Evolutionary conservation across 2,329 filamentous ascomycete species (phyloP), one percentile per base, ranked within the genome.

Genomic region (Raffaelea albimanens): DNA sequence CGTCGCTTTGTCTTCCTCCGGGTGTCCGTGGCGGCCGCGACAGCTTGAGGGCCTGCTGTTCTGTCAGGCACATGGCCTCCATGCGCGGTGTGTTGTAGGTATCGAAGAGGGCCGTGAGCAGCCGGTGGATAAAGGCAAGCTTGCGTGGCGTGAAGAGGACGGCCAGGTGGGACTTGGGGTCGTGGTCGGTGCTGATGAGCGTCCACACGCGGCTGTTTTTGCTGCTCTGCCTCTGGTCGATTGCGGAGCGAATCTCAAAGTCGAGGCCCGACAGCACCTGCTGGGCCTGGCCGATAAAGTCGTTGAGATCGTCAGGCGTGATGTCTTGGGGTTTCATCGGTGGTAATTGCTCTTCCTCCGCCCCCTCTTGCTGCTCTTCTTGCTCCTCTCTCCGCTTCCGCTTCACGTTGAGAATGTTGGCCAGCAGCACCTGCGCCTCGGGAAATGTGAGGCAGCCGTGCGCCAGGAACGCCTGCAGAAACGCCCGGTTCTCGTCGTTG

Each of bases 71-170:
- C 77, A 96, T 83, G 22, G 88, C 77, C 65, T 98, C 91, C 58
- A 82, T 79, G n/a, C 80, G 73, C 9, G 72, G 74, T 0, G 82
- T 87, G 60, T 97, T 97, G 68, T 88, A 82, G 19, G 79, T 84
- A 53, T 94, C 87, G 61, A 97, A 98, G 78, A 98, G 95, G 56
- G 78, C 81, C 62, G 96, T 90, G 1, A 98, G 76, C 3, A 96
- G 63, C 9, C 93, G 76, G 65, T 94, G 93, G 47, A 97, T 78
- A 61, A 88, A 98, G 0, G 85, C 80, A 29, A 97, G 86, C 67
- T 97, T 90, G 55, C 95, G 89, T 0, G 87, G 70, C 8, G 74
- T 77, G 60, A 85, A 86, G 0, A 78, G 80, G 0, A 93, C 97
- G 2, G 90, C 88, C 36, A 96, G 75, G 59, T 96, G 91, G 0